These are phyloP conservation scores for Phytophthora pinifolia DNA, from an alignment of 352 stramenopile species.

Conservation along the genomic window DNA sequence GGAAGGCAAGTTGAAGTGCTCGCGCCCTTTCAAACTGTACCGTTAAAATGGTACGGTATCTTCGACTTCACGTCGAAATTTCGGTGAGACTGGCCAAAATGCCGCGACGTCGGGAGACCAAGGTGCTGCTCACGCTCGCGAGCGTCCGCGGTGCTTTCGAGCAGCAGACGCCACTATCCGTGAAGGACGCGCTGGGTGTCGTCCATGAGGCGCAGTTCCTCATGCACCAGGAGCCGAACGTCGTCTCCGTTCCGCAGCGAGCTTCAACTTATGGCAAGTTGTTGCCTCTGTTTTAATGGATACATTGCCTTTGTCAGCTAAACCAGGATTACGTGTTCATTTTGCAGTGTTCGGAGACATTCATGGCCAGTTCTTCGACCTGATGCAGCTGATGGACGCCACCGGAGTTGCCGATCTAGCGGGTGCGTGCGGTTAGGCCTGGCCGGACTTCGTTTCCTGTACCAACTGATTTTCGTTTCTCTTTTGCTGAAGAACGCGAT, in stretches of 20 bases:
- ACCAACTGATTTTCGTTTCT: not conserved
- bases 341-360: constrained; percentile 78
- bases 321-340: constrained; percentile 11
- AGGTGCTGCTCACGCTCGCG: constrained; percentile 40
- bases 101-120: constrained; percentile 32
- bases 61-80: not conserved
- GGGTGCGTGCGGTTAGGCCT: constrained; percentile 17
- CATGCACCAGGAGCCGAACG: constrained; percentile 61
- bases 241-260: constrained; percentile 41
- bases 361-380: constrained; percentile 82
- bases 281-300: constrained; percentile 3
- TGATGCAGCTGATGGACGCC: constrained; percentile 63
- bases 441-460: not conserved
- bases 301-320: constrained; percentile 13
- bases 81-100: constrained; percentile 26
- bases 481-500: constrained; percentile 32
- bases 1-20: constrained; percentile 32
- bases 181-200: constrained; percentile 56
- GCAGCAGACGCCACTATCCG: constrained; percentile 52
- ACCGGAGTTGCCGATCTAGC: constrained; percentile 37
- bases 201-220: constrained; percentile 70
- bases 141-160: constrained; percentile 56
- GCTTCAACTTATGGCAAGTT: constrained; percentile 27
- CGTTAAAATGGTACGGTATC: constrained; percentile 8
- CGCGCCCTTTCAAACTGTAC: constrained; percentile 18